Conservation (phyloP, 164 flowering plant genomes). For the Paratinospora sagittata region DNA sequence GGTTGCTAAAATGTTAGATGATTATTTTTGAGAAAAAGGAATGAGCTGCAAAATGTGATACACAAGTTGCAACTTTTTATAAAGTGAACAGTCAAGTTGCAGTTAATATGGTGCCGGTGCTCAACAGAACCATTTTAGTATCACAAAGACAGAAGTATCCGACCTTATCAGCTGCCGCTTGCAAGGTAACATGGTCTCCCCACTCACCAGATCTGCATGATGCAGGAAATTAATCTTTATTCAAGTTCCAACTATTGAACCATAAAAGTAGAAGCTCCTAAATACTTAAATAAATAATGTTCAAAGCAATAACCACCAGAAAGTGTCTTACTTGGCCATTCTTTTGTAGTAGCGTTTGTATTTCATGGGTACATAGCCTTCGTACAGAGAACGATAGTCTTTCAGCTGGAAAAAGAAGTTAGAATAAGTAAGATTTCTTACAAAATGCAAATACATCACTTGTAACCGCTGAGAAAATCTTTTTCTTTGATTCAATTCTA, state of each 20-base stretch:
- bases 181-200: conserved; percentile 93
- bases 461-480: background rate
- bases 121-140: conserved; percentile 58
- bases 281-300: background rate
- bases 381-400: conserved; percentile 31
- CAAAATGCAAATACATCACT: background rate
- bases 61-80: background rate
- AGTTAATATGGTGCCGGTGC: conserved; percentile 93
- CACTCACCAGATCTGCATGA: conserved; percentile 76
- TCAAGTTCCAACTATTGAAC: conserved; percentile 7
- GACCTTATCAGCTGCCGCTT: conserved; percentile 95
- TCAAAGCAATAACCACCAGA: conserved; percentile 4
- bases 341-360: conserved; percentile 36
- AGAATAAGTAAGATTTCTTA: background rate
- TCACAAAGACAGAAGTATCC: background rate
- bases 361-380: conserved; percentile 80
- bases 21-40: background rate
- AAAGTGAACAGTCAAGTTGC: conserved; percentile 26
- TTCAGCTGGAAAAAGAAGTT: conserved; percentile 56
- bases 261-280: background rate
- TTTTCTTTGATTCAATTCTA: background rate
- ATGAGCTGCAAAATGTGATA: background rate
- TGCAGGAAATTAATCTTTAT: conserved; percentile 14
- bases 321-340: conserved; percentile 28
- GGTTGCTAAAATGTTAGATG: background rate